A percentile compares a stretch with the other conserved stretches of the same genome.
phyloP scores from a whole-genome alignment of 768 basidiomycete genomes.

The Pholiota microspora region DNA sequence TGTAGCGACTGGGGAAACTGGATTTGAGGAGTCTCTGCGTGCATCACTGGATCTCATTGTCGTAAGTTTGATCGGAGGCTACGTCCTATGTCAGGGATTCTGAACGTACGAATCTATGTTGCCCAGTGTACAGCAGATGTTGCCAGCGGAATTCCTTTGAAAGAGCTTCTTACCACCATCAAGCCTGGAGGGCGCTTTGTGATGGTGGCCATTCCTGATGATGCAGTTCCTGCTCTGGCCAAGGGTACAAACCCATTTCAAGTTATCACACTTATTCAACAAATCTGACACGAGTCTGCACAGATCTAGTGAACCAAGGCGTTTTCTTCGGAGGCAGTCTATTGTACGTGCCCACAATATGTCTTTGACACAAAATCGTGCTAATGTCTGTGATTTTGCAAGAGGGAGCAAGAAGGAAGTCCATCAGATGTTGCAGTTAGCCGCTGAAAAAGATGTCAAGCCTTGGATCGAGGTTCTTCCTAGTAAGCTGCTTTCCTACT shows the following conservation, averaged over 20 bases:
- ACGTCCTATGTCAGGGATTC: no score
- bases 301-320: conserved; percentile 26
- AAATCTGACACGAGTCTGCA: no score
- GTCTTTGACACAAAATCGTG: background rate
- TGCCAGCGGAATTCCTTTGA: conserved; percentile 27
- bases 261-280: no score
- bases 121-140: conserved; percentile 28
- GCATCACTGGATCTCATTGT: conserved; percentile 54
- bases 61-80: no score
- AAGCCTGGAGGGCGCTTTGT: conserved; percentile 53
- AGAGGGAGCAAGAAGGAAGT: conserved; percentile 60
- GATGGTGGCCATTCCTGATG: conserved; percentile 56
- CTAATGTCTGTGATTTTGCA: conserved; percentile 26
- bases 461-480: conserved; percentile 45
- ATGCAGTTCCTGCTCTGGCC: conserved; percentile 36
- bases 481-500: conserved; percentile 22
- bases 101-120: no score
- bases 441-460: conserved; percentile 50
- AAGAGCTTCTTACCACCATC: conserved; percentile 40
- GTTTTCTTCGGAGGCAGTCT: conserved; percentile 28
- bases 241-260: conserved; percentile 17
- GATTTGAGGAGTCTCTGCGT: conserved; percentile 33
- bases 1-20: conserved; percentile 43
- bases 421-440: conserved; percentile 58
- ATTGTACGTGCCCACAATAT: conserved; percentile 18